Evolutionary conservation across 306 rosid genomes (phyloP), one percentile per base, ranked within the genome.

Genomic region (Oemleria cerasiformis): DNA sequence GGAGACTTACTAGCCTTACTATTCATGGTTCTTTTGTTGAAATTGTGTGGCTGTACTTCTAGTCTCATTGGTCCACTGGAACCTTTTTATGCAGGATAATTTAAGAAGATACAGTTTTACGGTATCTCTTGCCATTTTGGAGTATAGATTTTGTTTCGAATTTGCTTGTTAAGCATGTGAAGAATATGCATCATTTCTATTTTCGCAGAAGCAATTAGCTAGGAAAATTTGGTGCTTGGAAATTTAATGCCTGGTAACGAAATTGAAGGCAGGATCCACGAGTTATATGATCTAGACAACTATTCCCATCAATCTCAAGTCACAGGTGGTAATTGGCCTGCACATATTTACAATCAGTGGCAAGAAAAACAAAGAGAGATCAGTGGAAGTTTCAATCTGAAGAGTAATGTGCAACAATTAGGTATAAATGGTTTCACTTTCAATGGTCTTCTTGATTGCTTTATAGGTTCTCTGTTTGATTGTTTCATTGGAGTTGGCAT

Each of bases 181-280:
- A 30, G 36, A 30, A 30, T 30, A 30, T 30, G 36, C 36, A 30
- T 30, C 2, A 30, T 30, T 30, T 30, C 36, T 30, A 30, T 30
- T 30, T 73, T 54, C 25, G 13, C 23, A 19, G 43, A 25, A 59
- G 21, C 41, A 78, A 57, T 48, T 77, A 69, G 56, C 62, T 48
- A 68, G 48, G 63, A 64, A 60, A 15, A 38, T 70, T 50, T 59
- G 61, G 81, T 74, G 60, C 60, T 61, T 69, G 63, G 55, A 53
- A 58, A 50, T 73, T 81, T 81, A 81, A 81, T 81, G 85, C 85
- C 85, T 77, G 82, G 74, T 74, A 77, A 74, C 79, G 67, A 81
- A 81, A 63, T 74, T 57, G 85, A 65, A 74, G 82, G 79, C 53
- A 81, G 82, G 82, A 81, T 74, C 79, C 77, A 63, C 42, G 38